These are phyloP conservation scores for Quercus mongolica DNA, from an alignment of 306 rosid genomes.

Conservation along the genomic window DNA sequence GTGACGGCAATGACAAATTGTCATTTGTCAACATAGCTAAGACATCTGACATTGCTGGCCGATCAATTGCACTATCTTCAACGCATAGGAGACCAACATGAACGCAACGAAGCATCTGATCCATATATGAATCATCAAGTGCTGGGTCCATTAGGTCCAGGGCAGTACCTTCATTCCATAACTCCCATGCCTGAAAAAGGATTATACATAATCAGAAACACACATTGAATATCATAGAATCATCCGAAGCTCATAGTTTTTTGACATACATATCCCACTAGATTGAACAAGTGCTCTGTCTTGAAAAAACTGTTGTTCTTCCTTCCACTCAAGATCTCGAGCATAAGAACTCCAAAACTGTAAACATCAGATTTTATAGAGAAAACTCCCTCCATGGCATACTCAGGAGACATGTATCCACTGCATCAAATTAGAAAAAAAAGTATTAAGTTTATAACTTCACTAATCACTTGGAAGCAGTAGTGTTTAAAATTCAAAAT, in stretches of 20 bases:
- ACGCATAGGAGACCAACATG: conserved; percentile 13
- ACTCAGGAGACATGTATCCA: conserved; percentile 4
- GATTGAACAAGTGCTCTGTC: background rate
- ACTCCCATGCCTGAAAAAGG: conserved; percentile 17
- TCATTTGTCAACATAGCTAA: conserved; percentile 8
- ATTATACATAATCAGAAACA: too few relatives aligned
- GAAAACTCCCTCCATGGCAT: background rate
- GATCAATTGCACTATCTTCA: conserved; percentile 1
- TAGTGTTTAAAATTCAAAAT: too few relatives aligned
- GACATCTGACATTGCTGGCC: conserved; percentile 16
- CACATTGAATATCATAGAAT: too few relatives aligned
- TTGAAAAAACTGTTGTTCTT: background rate
- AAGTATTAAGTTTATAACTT: too few relatives aligned
- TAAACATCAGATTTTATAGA: background rate
- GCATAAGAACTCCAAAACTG: background rate
- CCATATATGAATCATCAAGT: background rate
- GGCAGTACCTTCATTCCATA: conserved; percentile 7
- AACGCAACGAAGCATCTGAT: background rate
- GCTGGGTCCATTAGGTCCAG: conserved; percentile 2
- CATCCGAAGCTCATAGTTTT: too few relatives aligned
- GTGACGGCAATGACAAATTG: background rate
- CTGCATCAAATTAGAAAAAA: background rate
- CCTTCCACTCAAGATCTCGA: background rate
- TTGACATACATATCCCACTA: background rate
- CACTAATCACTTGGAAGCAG: too few relatives aligned